These are phyloP conservation scores for Erodium texanum DNA, from an alignment of 441 rosid genomes.

Conservation along the genomic window DNA sequence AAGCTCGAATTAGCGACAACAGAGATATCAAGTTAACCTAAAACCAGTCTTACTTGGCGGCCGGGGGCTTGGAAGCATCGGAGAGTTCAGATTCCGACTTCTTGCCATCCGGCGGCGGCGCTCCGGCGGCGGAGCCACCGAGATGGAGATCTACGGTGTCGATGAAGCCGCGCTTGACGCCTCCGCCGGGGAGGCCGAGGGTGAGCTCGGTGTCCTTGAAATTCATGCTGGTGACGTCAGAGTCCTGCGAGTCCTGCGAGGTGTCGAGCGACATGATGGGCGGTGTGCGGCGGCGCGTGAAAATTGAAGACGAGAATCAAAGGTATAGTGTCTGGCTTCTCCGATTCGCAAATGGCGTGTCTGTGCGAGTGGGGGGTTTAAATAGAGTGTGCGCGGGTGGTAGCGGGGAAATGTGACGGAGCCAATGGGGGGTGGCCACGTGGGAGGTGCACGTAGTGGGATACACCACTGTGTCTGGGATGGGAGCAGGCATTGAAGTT, in stretches of 20 bases:
- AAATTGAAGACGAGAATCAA: no score
- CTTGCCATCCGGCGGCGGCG: neutral
- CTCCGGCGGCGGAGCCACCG: neutral
- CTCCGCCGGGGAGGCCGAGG: slow-evolving; percentile 20
- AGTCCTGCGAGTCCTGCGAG: slow-evolving; percentile 10
- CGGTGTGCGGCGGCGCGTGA: neutral
- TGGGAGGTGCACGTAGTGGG: neutral
- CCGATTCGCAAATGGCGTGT: neutral
- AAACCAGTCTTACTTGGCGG: slow-evolving; percentile 25
- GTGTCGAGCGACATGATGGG: slow-evolving; percentile 6
- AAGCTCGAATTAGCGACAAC: neutral
- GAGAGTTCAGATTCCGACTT: slow-evolving; percentile 7
- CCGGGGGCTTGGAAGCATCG: slow-evolving; percentile 12
- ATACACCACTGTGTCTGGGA: slow-evolving; percentile 13
- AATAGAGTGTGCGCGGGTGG: neutral
- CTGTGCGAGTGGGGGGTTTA: neutral
- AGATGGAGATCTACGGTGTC: slow-evolving; percentile 13
- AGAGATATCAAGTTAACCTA: neutral
- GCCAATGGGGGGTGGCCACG: slow-evolving; percentile 17
- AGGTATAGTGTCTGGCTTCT: neutral
- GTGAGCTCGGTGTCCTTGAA: slow-evolving; percentile 24
- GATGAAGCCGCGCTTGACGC: slow-evolving; percentile 15
- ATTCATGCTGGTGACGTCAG: slow-evolving; percentile 20
- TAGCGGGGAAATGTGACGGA: neutral
- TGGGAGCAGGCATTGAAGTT: slow-evolving; percentile 7